A percentile compares a stretch with the other conserved stretches of the same genome.
These are phyloP conservation scores for Boletales sp. DNA, from an alignment of 768 basidiomycete genomes.

Conservation along the genomic window DNA sequence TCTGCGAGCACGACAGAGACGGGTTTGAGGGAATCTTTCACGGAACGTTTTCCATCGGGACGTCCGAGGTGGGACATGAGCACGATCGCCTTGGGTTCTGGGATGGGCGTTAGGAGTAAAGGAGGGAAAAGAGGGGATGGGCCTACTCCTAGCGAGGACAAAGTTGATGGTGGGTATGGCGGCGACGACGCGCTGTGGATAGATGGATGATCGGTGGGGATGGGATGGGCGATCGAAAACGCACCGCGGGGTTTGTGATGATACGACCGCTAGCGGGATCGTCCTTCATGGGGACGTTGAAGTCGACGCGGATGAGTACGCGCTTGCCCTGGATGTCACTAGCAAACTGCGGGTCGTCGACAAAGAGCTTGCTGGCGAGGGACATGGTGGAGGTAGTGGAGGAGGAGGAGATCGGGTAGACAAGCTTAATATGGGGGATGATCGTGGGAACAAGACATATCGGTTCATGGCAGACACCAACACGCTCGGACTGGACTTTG, in stretches of 20 bases:
- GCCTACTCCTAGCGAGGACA: conserved; percentile 77
- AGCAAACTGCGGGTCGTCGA: conserved; percentile 66
- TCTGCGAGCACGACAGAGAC: conserved; percentile 65
- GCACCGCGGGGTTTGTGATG: conserved; percentile 95
- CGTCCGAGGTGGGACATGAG: conserved; percentile 99
- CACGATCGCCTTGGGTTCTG: conserved; percentile 78
- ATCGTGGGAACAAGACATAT: conserved; percentile 19
- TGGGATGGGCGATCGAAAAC: conserved; percentile 32
- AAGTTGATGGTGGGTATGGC: conserved; percentile 94
- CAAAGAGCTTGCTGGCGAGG: conserved; percentile 90
- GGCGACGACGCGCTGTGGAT: conserved; percentile 85
- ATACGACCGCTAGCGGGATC: conserved; percentile 67
- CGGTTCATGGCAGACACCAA: conserved; percentile 47
- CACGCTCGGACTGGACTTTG: conserved; percentile 70
- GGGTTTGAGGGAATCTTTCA: conserved; percentile 88
- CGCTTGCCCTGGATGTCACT: conserved; percentile 76
- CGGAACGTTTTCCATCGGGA: conserved; percentile 86
- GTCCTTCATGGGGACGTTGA: conserved; percentile 91
- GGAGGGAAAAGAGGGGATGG: neutral
- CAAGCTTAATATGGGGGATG: conserved; percentile 6
- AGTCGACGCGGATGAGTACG: conserved; percentile 93
- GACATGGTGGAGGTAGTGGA: conserved; percentile 59
- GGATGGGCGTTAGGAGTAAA: neutral
- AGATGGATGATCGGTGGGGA: conserved; percentile 5
- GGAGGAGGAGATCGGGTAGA: neutral